A percentile compares a stretch with the other conserved stretches of the same genome.
Evolutionary conservation across 495 filamentous ascomycete genomes (phyloP).

Genomic region (Talaromyces nanjingensis): DNA sequence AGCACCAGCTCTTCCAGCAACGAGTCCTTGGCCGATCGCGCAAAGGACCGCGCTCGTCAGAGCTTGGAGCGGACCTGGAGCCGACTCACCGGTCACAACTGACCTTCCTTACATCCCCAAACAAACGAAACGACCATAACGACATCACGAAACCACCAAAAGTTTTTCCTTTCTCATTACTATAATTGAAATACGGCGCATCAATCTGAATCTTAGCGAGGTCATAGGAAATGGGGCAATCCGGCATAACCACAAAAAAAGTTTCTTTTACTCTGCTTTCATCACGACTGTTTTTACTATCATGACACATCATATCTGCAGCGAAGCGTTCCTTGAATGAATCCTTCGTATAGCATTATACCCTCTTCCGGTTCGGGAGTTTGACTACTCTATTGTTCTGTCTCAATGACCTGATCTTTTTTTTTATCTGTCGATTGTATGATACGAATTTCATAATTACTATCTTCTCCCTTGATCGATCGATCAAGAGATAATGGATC

Average conservation of each 20-base stretch:
- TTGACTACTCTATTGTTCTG: background rate
- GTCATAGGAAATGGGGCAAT: background rate
- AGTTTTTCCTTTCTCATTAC: background rate
- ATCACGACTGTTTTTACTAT: background rate
- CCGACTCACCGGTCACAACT: slow-evolving; percentile 23
- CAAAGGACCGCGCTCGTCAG: slow-evolving; percentile 33
- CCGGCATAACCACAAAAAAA: background rate
- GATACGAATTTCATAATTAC: background rate
- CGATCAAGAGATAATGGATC: background rate
- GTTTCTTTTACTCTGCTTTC: background rate
- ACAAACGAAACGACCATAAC: slow-evolving; percentile 3
- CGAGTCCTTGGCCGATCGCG: slow-evolving; percentile 32
- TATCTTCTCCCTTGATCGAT: background rate
- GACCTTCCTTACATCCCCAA: background rate
- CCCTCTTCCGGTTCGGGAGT: background rate
- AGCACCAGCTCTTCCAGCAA: slow-evolving; percentile 34
- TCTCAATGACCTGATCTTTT: background rate
- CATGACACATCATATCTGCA: background rate
- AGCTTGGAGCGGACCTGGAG: slow-evolving; percentile 40
- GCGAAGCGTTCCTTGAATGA: slow-evolving; percentile 2
- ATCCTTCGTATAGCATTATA: slow-evolving; percentile 6
- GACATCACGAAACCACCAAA: slow-evolving; percentile 9
- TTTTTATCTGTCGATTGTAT: background rate
- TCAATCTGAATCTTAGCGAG: slow-evolving; percentile 4
- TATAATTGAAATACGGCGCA: background rate